Base-by-base conservation (phyloP, 1,284 basidiomycete species). In the Gomphus bonarii region DNA sequence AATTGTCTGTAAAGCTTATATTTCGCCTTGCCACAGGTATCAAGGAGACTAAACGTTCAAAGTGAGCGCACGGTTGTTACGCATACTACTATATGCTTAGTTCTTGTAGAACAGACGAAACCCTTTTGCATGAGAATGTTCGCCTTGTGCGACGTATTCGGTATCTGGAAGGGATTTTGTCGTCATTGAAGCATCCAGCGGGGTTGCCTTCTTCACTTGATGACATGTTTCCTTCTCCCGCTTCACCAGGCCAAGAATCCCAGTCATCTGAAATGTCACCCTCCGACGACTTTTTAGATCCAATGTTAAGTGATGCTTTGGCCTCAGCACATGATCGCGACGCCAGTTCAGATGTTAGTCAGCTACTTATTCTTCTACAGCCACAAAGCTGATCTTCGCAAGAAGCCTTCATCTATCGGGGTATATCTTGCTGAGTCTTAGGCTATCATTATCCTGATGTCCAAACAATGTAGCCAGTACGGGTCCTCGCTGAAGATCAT, bases 91-190 rank as follows among this genome's bases (percentile, higher is more conserved):
- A 40, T 11, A 33, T 51, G 7, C 18, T 51, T 22, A 51, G 16
- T 38, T 18, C 20, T 38, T 22, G 22, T 20, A 54, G 52, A 40
- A 30, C 42, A 38, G 52, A 54, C 42, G 42, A 33, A 25, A 54
- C 9, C n/a, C 42, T 54, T 20, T 30, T 54, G 18, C 52, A 54
- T 11, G 52, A 54, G 40, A 54, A 44, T 25, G 52, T 38, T 28
- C 38, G 52, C 18, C 52, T 54, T 54, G 52, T 54, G 25, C 38
- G 52, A 33, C 52, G 52, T 25, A 54, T 54, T 33, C 36, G 42
- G 25, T 11, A 54, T 36, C 22, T 54, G 16, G 52, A 54, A n/a
- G 22, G 42, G 7, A n/a, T 43, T 33, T 18, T 54, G 20, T 18
- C 14, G 30, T 44, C 52, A 14, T n/a, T 54, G 52, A 25, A 54